A percentile compares a stretch with the other conserved stretches of the same genome.
phyloP scores from a whole-genome alignment of 2,329 filamentous ascomycete genomes.

The Hypoxylon sp. region DNA sequence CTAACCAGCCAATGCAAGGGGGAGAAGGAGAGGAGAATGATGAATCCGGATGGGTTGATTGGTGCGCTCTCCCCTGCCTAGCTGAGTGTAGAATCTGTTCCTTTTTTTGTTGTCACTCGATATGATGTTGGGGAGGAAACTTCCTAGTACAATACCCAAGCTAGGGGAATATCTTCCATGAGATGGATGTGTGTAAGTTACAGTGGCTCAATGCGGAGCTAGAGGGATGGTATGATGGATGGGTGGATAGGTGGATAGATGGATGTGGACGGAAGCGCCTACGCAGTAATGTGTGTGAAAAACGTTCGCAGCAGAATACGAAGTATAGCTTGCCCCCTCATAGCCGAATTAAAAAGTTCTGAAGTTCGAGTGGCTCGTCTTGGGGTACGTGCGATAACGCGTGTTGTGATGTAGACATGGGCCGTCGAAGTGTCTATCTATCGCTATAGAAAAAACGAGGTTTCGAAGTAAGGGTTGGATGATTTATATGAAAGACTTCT shows the following conservation, averaged over 20 bases:
- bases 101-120: slow-evolving; percentile 24
- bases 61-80: slow-evolving; percentile 7
- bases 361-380: slow-evolving; percentile 13
- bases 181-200: slow-evolving; percentile 23
- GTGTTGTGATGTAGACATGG: too few relatives aligned
- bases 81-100: slow-evolving; percentile 16
- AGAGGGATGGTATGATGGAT: slow-evolving; percentile 1
- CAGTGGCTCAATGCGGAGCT: slow-evolving; percentile 1
- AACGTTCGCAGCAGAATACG: slow-evolving; percentile 7
- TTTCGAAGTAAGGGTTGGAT: too few relatives aligned
- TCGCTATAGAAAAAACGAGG: too few relatives aligned
- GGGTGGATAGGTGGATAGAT: neutral
- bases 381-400: neutral
- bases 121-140: slow-evolving; percentile 1
- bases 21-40: slow-evolving; percentile 5
- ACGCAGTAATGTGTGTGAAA: slow-evolving; percentile 6
- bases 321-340: neutral
- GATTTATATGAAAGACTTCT: too few relatives aligned
- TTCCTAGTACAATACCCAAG: slow-evolving; percentile 37
- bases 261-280: neutral
- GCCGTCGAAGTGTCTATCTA: too few relatives aligned
- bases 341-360: slow-evolving; percentile 28
- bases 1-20: slow-evolving; percentile 7
- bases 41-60: slow-evolving; percentile 1
- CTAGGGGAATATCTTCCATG: slow-evolving; percentile 21